Percentiles rank a stretch among this genome's conserved stretches.
Evolutionary conservation across 202 grass and related monocot species (phyloP).

Genomic region (Panicum virgatum): DNA sequence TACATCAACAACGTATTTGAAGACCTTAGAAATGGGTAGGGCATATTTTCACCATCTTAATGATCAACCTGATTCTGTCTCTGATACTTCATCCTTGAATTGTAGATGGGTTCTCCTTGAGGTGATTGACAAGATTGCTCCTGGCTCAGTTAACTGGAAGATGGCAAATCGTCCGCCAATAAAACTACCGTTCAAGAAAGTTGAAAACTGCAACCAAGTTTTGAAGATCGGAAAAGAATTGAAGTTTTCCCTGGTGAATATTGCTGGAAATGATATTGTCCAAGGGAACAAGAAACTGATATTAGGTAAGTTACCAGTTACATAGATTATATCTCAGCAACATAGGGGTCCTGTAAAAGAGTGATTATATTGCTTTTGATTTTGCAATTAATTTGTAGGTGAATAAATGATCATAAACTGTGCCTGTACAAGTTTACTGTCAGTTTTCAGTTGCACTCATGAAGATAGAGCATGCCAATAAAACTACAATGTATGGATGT

Average conservation of each 20-base stretch:
- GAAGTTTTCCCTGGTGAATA: constrained; percentile 97
- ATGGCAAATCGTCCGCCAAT: constrained; percentile 85
- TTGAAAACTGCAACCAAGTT: constrained; percentile 99
- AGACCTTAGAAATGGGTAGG: constrained; percentile 96
- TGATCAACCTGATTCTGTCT: constrained; percentile 21
- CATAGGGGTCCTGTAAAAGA: neutral
- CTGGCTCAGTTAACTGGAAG: constrained; percentile 90
- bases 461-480: too few species aligned
- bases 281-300: constrained; percentile 98
- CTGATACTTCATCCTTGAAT: constrained; percentile 31
- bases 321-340: neutral
- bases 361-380: neutral
- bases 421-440: constrained; percentile 15
- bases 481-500: too few species aligned
- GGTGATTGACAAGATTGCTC: constrained; percentile 79
- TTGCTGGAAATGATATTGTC: constrained; percentile 93
- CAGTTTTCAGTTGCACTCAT: too few species aligned
- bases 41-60: constrained; percentile 14
- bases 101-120: constrained; percentile 89
- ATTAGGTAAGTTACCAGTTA: constrained; percentile 59
- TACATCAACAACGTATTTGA: constrained; percentile 98
- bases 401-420: neutral
- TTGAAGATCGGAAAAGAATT: constrained; percentile 92
- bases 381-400: constrained; percentile 11
- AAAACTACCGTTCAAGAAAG: constrained; percentile 91